These are phyloP conservation scores for Trametes gibbosa DNA, from an alignment of 768 basidiomycete species.

Conservation along the genomic window DNA sequence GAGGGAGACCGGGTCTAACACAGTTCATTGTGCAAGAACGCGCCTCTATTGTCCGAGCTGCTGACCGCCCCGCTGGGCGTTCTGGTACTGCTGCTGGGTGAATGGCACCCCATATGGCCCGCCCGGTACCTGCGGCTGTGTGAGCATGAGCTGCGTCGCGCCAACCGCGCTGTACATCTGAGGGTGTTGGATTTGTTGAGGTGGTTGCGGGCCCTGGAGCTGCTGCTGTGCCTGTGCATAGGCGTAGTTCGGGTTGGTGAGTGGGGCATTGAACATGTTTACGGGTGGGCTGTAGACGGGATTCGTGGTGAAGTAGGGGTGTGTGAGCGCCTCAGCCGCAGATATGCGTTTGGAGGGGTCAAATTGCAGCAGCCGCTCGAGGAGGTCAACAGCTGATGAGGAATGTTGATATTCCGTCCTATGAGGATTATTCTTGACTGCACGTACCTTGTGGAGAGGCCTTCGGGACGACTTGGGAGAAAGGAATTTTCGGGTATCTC, in stretches of 20 bases:
- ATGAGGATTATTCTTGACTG: background rate
- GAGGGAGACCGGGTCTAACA: background rate
- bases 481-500: constrained; percentile 80
- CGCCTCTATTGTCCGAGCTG: background rate
- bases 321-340: constrained; percentile 86
- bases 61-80: background rate
- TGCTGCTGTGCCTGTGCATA: constrained; percentile 49
- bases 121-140: constrained; percentile 16
- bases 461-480: constrained; percentile 79
- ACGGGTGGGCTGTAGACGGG: constrained; percentile 60
- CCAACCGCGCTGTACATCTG: constrained; percentile 20
- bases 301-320: constrained; percentile 79
- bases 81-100: constrained; percentile 9
- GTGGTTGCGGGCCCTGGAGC: constrained; percentile 36
- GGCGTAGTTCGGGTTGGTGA: constrained; percentile 32
- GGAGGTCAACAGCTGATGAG: constrained; percentile 75
- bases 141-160: constrained; percentile 11
- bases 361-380: constrained; percentile 93
- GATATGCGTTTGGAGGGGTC: constrained; percentile 91
- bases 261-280: constrained; percentile 66
- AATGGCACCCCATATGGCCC: constrained; percentile 16
- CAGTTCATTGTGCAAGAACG: background rate
- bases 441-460: constrained; percentile 77
- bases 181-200: constrained; percentile 35
- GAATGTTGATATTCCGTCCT: background rate